Conservation (phyloP, 257 asterid species). For the Rhazya stricta region DNA sequence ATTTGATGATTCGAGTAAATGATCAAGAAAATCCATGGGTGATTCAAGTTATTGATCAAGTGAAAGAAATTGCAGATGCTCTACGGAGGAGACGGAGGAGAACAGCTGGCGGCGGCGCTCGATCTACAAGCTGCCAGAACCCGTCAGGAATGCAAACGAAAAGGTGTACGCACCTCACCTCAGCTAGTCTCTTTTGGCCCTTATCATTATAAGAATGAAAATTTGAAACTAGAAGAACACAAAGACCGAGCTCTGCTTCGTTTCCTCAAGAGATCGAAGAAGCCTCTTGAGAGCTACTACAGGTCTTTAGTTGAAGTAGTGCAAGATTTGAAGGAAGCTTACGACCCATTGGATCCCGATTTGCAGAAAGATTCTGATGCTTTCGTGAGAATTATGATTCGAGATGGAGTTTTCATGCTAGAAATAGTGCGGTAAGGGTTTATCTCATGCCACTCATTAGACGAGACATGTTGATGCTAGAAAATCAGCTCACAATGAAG, state of each 20-base stretch:
- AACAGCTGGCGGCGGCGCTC: conserved; percentile 35
- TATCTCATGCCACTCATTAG: conserved; percentile 29
- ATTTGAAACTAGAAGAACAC: conserved; percentile 41
- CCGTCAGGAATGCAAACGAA: conserved; percentile 24
- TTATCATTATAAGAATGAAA: conserved; percentile 30
- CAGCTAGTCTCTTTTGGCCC: conserved; percentile 50
- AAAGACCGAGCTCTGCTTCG: conserved; percentile 49
- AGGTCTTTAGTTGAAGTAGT: conserved; percentile 20
- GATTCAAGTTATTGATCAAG: conserved; percentile 23
- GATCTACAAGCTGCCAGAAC: conserved; percentile 35
- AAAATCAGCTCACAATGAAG: conserved; percentile 17
- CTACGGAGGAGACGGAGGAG: conserved; percentile 6
- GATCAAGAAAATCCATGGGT: conserved; percentile 24
- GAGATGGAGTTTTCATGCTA: conserved; percentile 36
- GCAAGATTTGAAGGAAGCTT: neutral
- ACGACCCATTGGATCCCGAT: neutral
- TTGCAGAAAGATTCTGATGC: conserved; percentile 12
- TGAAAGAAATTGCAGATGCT: neutral
- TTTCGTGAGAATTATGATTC: conserved; percentile 35
- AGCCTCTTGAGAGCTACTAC: conserved; percentile 18
- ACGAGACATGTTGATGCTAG: conserved; percentile 29
- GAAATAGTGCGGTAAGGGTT: conserved; percentile 28
- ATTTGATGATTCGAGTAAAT: neutral
- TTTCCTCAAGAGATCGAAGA: conserved; percentile 30
- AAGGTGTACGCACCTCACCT: conserved; percentile 42